Percentiles rank a stretch among this genome's conserved stretches.
Evolutionary conservation across 2,329 filamentous ascomycete species (phyloP).

Genomic region (Fusarium metavorans): DNA sequence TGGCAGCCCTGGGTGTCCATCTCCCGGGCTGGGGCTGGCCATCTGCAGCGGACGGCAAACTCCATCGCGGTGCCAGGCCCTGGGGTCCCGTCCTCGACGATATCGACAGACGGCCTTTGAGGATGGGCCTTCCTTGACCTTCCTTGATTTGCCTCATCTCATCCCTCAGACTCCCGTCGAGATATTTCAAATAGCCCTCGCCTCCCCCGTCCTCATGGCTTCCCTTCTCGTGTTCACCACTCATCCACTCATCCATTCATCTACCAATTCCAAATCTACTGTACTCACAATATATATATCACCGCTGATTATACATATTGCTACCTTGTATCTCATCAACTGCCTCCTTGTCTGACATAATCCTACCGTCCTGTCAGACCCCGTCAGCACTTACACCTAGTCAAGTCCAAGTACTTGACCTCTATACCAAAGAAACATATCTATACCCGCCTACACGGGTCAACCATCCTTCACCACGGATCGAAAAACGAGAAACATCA

Average conservation of each 20-base stretch:
- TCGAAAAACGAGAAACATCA: slow-evolving; percentile 35
- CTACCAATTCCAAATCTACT: slow-evolving; percentile 8
- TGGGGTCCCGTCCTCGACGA: slow-evolving; percentile 28
- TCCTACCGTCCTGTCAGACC: background rate
- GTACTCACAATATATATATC: background rate
- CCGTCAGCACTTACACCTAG: slow-evolving; percentile 18
- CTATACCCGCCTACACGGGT: slow-evolving; percentile 15
- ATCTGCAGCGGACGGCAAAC: background rate
- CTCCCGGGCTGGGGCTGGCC: background rate
- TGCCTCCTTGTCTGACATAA: slow-evolving; percentile 9
- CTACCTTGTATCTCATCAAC: background rate
- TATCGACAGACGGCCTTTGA: slow-evolving; percentile 23
- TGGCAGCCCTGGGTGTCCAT: background rate
- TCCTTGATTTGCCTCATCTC: slow-evolving; percentile 26
- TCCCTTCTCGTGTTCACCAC: background rate
- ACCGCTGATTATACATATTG: background rate
- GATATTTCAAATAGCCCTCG: slow-evolving; percentile 31
- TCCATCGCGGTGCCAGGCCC: slow-evolving; percentile 6
- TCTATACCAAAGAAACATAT: slow-evolving; percentile 7
- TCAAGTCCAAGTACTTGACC: slow-evolving; percentile 1
- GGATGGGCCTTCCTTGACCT: slow-evolving; percentile 23
- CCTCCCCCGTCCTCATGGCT: slow-evolving; percentile 28
- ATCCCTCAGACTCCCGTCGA: slow-evolving; percentile 5
- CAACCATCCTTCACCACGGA: slow-evolving; percentile 32
- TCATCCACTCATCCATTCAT: background rate